Evolutionary conservation across 2,329 filamentous ascomycete genomes (phyloP), one percentile per base, ranked within the genome.

Genomic region (Penicillium sp.): DNA sequence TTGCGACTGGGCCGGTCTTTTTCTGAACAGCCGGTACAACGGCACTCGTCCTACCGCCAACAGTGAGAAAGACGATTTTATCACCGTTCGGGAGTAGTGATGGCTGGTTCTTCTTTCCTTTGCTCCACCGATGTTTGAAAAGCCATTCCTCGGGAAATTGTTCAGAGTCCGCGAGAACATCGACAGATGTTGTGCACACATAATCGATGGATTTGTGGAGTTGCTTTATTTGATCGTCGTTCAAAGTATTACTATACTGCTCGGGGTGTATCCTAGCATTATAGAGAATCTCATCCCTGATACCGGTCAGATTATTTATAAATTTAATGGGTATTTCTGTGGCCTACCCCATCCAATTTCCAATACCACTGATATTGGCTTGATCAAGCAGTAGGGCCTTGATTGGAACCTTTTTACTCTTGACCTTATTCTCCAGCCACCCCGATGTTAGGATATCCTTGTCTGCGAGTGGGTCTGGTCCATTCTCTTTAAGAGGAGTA

Each of bases 351-450:
- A 99, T 93, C 93, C 93, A 99, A 68, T 97, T 97, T 0, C 94
- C 94, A 60, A 99, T 90, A 7, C 94, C 94, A 66, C 89, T 94
- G 60, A 97, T 89, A 69, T 89, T 89, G 18, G 85, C 81, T 72
- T 99, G 94, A 68, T 97, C 90, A 3, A 97, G 80, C 12, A 99
- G 77, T 20, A 97, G 79, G 0, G 91, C 90, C 71, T 97, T 97
- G 62, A 97, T 83, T 0, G 93, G 92, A 0, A 97, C 89, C 65
- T 84, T 90, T 55, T 93, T 91, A 57, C 81, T 84, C 50, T 75
- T 79, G 77, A 97, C 79, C 71, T 90, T 89, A 55, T 79, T 72
- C n/a, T 72, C 74, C 18, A 99, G 73, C 81, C 90, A 97, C 0
- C 84, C 81, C 55, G 88, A 81, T 0, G 90, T 95, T 61, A 97